Conservation (phyloP, 768 basidiomycete species). For the Mycena polygramma region DNA sequence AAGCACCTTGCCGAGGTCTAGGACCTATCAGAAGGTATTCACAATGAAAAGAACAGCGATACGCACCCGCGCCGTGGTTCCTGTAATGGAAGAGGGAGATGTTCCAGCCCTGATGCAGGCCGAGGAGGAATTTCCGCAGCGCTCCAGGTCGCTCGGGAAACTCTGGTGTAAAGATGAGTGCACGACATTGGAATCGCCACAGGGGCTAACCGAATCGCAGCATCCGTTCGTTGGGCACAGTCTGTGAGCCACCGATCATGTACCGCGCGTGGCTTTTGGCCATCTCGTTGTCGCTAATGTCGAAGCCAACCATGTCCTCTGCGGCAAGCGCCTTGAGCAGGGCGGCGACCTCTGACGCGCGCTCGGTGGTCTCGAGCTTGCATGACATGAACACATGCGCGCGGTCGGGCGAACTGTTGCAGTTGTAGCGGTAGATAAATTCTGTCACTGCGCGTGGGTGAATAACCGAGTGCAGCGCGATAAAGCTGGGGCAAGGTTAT, state of each 20-base stretch:
- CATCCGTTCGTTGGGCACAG: constrained; percentile 86
- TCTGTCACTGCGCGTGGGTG: constrained; percentile 95
- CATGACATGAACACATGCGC: constrained; percentile 95
- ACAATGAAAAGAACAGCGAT: neutral
- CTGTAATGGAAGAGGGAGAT: constrained; percentile 98
- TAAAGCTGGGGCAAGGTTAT: constrained; percentile 69
- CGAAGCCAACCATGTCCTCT: constrained; percentile 84
- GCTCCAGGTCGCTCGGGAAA: constrained; percentile 97
- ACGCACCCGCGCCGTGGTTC: constrained; percentile 94
- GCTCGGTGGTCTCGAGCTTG: constrained; percentile 74
- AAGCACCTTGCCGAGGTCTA: constrained; percentile 93
- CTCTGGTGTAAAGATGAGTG: constrained; percentile 61
- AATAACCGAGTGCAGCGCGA: constrained; percentile 87
- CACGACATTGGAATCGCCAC: neutral
- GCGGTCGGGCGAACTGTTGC: constrained; percentile 66
- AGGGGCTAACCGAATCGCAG: constrained; percentile 90
- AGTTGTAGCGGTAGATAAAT: constrained; percentile 92
- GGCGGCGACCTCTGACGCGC: constrained; percentile 71
- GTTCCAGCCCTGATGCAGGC: constrained; percentile 89
- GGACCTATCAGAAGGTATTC: constrained; percentile 6
- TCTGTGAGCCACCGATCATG: constrained; percentile 89
- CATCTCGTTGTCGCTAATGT: constrained; percentile 95
- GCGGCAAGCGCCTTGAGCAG: constrained; percentile 74
- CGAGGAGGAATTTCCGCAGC: constrained; percentile 89
- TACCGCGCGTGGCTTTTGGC: constrained; percentile 96